Percentiles rank a stretch among this genome's conserved stretches.
Evolutionary conservation across 1,284 basidiomycete genomes (phyloP).

Genomic region (Butyriboletus appendiculatus): DNA sequence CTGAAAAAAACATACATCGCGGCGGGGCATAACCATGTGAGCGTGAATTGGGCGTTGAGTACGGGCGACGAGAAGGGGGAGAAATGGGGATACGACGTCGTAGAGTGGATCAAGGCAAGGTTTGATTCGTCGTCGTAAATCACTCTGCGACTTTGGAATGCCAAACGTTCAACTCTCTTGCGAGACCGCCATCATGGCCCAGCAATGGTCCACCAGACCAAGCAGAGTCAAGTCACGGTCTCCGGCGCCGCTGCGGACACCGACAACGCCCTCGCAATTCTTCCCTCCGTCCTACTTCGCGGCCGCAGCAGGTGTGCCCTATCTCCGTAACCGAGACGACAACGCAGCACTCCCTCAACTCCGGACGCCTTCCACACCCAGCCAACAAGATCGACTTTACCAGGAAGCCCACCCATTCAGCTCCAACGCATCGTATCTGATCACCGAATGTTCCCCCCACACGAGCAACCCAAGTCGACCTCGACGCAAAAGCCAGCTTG

Average conservation of each 20-base stretch:
- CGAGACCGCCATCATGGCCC: conserved; percentile 19
- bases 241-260: conserved; percentile 28
- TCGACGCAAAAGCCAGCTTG: conserved; percentile 47
- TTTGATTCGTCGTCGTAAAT: conserved; percentile 1
- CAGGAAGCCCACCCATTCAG: conserved; percentile 14
- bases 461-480: conserved; percentile 14
- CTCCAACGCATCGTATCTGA: conserved; percentile 19
- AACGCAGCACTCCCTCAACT: conserved; percentile 18
- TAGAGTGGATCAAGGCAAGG: conserved; percentile 45
- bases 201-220: conserved; percentile 13
- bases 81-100: conserved; percentile 56
- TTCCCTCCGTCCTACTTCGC: conserved; percentile 67
- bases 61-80: conserved; percentile 60
- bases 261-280: conserved; percentile 39
- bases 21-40: conserved; percentile 65
- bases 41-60: conserved; percentile 48
- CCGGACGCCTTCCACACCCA: neutral
- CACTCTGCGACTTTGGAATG: conserved; percentile 14
- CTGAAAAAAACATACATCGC: conserved; percentile 39
- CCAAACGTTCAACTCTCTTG: conserved; percentile 1
- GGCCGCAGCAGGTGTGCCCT: conserved; percentile 51
- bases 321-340: conserved; percentile 21
- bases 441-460: conserved; percentile 16
- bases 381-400: conserved; percentile 1
- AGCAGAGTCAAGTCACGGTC: conserved; percentile 33